Conservation (phyloP, 129 eudicot genomes). For the Saposhnikovia divaricata region DNA sequence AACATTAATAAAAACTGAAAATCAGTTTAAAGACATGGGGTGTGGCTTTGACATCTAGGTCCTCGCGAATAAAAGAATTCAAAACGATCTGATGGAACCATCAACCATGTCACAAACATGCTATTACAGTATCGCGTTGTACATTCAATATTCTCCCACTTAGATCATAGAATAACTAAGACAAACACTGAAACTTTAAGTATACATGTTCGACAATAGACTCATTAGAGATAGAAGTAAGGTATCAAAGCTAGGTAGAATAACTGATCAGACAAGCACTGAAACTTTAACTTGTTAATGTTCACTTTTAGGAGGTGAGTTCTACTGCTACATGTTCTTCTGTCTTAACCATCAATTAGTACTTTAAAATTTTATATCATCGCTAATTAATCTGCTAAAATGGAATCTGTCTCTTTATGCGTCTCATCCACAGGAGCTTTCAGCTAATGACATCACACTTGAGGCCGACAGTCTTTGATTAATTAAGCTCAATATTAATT, state of each 20-base stretch:
- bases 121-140: too few relatives aligned
- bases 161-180: not conserved
- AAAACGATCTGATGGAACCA: too few relatives aligned
- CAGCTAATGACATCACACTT: not conserved
- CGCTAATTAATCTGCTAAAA: not conserved
- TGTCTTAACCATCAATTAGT: not conserved
- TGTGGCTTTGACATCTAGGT: not conserved
- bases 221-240: not conserved
- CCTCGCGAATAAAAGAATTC: too few relatives aligned
- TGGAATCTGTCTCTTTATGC: slow-evolving; percentile 8
- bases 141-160: too few relatives aligned
- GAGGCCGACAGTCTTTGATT: not conserved
- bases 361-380: not conserved
- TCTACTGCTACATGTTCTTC: not conserved
- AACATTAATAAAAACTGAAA: too few relatives aligned
- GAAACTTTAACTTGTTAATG: not conserved
- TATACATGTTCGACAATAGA: not conserved
- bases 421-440: not conserved
- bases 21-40: not conserved
- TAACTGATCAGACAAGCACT: not conserved
- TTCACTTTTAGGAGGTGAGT: slow-evolving; percentile 3
- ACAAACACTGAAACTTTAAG: not conserved
- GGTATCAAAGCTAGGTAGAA: not conserved
- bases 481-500: not conserved
- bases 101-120: too few relatives aligned